These are phyloP conservation scores for Entrophospora sp. DNA, from an alignment of 192 early-diverging fungal species.

Conservation along the genomic window DNA sequence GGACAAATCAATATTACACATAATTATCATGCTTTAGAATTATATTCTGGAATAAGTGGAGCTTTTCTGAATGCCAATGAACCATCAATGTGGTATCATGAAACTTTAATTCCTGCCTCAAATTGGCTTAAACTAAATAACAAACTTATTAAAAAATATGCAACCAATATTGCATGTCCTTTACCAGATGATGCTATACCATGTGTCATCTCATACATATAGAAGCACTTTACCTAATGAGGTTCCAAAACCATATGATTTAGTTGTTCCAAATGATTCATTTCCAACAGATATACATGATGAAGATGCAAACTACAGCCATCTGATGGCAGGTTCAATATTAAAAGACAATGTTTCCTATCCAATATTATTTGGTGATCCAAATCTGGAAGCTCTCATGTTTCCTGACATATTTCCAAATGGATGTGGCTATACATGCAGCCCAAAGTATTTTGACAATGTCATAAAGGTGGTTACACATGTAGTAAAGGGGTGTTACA, in stretches of 20 bases:
- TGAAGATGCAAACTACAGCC: not conserved
- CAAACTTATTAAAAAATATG: not conserved
- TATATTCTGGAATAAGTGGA: not conserved
- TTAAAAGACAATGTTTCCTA: too few species aligned
- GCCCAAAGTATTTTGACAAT: too few species aligned
- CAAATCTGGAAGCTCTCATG: too few species aligned
- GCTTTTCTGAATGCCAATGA: not conserved
- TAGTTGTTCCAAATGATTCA: not conserved
- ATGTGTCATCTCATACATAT: too few species aligned
- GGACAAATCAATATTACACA: not conserved
- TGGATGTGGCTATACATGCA: not conserved
- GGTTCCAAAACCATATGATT: not conserved
- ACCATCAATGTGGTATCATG: not conserved
- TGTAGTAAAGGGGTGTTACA: too few species aligned
- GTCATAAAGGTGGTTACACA: too few species aligned
- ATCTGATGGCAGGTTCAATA: too few species aligned
- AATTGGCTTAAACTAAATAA: not conserved
- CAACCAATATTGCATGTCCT: not conserved
- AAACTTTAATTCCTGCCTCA: not conserved
- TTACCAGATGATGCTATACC: not conserved
- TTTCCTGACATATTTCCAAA: not conserved
- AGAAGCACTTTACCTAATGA: not conserved
- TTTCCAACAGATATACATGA: not conserved
- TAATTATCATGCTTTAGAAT: not conserved
- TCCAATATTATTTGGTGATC: too few species aligned